Percentiles rank a stretch among this genome's conserved stretches.
phyloP scores from a whole-genome alignment of 768 basidiomycete genomes.

The Suillus tomentosus region DNA sequence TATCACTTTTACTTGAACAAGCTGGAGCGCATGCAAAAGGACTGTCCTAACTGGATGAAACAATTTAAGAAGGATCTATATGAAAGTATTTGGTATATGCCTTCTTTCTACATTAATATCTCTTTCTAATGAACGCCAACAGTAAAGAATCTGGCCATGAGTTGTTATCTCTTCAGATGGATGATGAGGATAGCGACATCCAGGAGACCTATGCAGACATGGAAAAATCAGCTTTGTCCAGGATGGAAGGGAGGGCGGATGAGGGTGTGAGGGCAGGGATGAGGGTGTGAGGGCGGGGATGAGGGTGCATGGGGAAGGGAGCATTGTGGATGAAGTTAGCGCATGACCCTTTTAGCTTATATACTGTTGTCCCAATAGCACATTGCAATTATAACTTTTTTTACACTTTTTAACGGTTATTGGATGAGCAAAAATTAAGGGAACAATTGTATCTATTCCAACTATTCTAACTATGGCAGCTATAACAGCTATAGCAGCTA shows the following conservation, averaged over 20 bases:
- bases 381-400: not conserved
- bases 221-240: not conserved
- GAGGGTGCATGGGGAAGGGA: no score
- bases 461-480: not conserved
- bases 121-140: not conserved
- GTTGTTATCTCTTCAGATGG: not conserved
- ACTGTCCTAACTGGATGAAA: constrained; percentile 2
- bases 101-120: constrained; percentile 1
- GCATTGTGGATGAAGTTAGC: not conserved
- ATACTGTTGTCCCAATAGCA: not conserved
- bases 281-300: no score
- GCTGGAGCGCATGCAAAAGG: not conserved
- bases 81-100: not conserved
- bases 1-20: not conserved
- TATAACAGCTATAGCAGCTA: no score
- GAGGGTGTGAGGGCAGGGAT: no score
- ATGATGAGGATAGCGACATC: not conserved
- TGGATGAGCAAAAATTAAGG: no score
- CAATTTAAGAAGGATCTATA: constrained; percentile 3
- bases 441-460: not conserved
- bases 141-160: constrained; percentile 1
- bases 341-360: not conserved
- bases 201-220: not conserved
- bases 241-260: not conserved
- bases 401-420: no score